Base-by-base conservation (phyloP, 1,139 yeast species). In the Suhomyces chickasaworum region DNA sequence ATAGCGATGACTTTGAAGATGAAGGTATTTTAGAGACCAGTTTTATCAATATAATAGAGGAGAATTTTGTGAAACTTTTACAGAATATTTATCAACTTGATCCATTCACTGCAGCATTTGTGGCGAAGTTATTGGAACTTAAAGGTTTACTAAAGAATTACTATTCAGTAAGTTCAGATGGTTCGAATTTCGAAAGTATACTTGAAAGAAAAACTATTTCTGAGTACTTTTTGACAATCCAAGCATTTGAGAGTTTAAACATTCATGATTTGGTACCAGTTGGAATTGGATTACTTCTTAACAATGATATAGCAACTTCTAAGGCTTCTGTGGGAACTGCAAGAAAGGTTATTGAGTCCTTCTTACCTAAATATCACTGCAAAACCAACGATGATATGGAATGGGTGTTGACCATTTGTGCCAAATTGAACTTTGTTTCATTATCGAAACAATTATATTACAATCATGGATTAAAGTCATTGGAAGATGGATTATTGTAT, bases 341-440 rank as follows among this genome's bases (percentile, higher is more conserved):
- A 23, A 69, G 76, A 51, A 71, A 71, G 39, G 76, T 80, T 1
- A 73, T 89, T 33, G 78, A 83, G 2, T 83, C 81, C 44, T 74
- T 78, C 45, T 67, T 89, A 31, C 90, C 91, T 8, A 67, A 69
- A 15, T 84, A 75, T 57, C 71, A 81, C 34, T 81, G 82, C 56
- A 67, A 75, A 41, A 78, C 84, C 7, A 84, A 84, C 55, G 93
- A 86, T 57, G 96, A 88, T 56, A 73, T 86, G 52, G 95, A 87
- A 60, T 87, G 95, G 95, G 81, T 86, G 25, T 68, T 88, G 43
- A 79, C 88, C 1, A 71, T 75, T 16, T 77, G 82, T 54, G 73
- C 78, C 35, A 66, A 69, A 45, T 60, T 75, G 37, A 69, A 69
- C 37, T 60, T 77, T 40, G 71, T 80, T n/a, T 64, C 75, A 4